Evolutionary conservation across 2,329 filamentous ascomycete genomes (phyloP).

Genomic region (Albifimbria verrucaria): DNA sequence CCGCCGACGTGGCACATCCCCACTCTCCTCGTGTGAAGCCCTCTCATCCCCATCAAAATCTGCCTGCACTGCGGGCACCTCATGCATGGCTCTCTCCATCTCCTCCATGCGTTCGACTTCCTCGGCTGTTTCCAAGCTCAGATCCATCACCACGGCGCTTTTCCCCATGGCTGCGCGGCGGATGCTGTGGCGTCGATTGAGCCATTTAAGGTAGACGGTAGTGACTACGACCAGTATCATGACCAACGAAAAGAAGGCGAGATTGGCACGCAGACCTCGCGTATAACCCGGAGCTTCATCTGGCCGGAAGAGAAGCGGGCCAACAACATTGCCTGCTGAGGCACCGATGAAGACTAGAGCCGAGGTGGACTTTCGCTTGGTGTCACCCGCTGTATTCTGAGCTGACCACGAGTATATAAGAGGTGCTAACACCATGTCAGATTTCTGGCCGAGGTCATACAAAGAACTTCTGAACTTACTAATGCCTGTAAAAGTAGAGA

Average conservation of each 20-base stretch:
- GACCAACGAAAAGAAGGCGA: conserved; percentile 59
- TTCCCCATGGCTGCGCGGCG: conserved; percentile 58
- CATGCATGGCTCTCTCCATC: conserved; percentile 17
- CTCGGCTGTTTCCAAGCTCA: conserved; percentile 52
- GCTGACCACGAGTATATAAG: conserved; percentile 60
- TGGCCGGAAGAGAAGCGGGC: conserved; percentile 61
- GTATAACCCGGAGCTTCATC: conserved; percentile 36
- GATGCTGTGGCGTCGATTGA: conserved; percentile 54
- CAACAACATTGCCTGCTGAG: conserved; percentile 64
- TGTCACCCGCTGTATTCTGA: conserved; percentile 65
- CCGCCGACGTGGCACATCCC: conserved; percentile 9
- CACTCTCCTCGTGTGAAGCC: conserved; percentile 11
- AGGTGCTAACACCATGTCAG: conserved; percentile 35
- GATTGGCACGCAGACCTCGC: conserved; percentile 56
- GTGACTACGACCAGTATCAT: conserved; percentile 44
- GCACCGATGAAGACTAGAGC: conserved; percentile 63
- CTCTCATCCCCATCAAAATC: conserved; percentile 4
- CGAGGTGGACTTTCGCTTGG: conserved; percentile 65
- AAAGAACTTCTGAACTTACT: conserved; percentile 28
- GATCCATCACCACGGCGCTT: conserved; percentile 52
- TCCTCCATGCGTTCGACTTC: conserved; percentile 35
- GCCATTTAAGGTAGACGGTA: conserved; percentile 43
- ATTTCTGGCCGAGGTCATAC: conserved; percentile 14
- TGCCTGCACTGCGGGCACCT: conserved; percentile 8
- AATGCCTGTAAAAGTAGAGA: conserved; percentile 52